Base-by-base conservation (phyloP, 208 protist genomes). In the Leptomonas pyrrhocoris region DNA sequence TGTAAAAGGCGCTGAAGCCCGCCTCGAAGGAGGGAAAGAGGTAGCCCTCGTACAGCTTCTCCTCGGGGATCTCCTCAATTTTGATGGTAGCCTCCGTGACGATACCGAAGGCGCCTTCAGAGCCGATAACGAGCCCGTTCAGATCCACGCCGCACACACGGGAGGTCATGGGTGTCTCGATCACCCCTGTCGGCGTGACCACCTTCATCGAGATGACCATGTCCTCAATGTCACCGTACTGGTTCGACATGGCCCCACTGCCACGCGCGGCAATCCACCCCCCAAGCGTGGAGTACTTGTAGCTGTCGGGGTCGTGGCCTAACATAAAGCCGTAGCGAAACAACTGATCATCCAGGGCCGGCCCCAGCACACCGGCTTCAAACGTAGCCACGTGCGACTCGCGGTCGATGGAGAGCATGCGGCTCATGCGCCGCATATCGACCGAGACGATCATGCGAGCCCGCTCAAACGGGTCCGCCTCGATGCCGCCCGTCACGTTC, bases 231-330 rank as follows among this genome's bases (percentile, higher is more conserved):
- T 98, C 94, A 36, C 95, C 95, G 83, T 98, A 98, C 66, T 92
- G 84, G 74, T 97, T 98, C n/a, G 94, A 98, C 86, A 98, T 96
- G 63, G 96, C 95, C 51, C 97, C 97, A 60, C 93, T 98, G 34
- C 94, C 92, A 21, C 95, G 85, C n/a, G 97, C 97, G 23, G 86
- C 93, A 53, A 98, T 97, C 95, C 97, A 98, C 28, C 97, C 97
- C 48, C 97, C 97, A 3, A 98, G 79, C 18, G 96, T 96, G 28
- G 90, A 97, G 85, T 98, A 87, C 58, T 91, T 90, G 85, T 94
- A 95, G 70, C 90, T 97, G 77, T 98, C 96, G 46, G 94, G 95
- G 77, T 98, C 94, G 75, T 98, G 94, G 16, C 96, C 96, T 36
- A 96, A 63, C 85, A 92, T 97, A 55, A 97, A 94, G 27, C 95